These are phyloP conservation scores for Plasmodium coatneyi DNA, from an alignment of 169 alveolate species.

Conservation along the genomic window DNA sequence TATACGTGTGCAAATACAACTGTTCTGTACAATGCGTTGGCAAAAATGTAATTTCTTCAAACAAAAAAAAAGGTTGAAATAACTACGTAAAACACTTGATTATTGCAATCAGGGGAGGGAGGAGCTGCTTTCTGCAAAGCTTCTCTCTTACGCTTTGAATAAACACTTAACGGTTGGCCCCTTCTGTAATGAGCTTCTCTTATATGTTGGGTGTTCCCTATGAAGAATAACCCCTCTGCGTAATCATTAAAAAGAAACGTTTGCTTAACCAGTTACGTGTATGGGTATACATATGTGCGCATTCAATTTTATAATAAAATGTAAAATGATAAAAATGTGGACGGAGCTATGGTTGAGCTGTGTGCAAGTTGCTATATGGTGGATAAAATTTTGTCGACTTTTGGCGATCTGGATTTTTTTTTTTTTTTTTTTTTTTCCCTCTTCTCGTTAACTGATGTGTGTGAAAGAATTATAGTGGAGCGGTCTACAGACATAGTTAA, in stretches of 20 bases:
- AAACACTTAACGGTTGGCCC: not conserved
- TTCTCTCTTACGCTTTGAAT: not conserved
- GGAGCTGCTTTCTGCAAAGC: not conserved
- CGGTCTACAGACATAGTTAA: not conserved
- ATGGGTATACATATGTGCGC: not conserved
- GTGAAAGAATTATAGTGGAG: not conserved
- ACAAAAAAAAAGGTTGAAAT: not conserved
- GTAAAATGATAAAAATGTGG: not conserved
- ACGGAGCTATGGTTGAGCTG: not conserved
- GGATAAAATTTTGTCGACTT: not conserved
- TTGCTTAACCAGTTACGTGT: not conserved
- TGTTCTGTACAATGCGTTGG: not conserved
- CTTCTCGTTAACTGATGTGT: not conserved
- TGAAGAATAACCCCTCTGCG: not conserved
- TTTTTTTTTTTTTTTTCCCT: not conserved
- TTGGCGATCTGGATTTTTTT: constrained; percentile 1
- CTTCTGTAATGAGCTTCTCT: not conserved
- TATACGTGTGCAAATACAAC: not conserved
- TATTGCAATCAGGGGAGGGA: not conserved
- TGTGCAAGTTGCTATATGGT: not conserved
- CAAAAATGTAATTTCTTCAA: not conserved
- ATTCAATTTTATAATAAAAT: constrained; percentile 22
- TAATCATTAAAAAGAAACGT: constrained; percentile 3
- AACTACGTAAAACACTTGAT: not conserved
- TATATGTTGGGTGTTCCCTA: not conserved